A percentile compares a stretch with the other conserved stretches of the same genome.
phyloP scores from a whole-genome alignment of 148 eudicot genomes.

The Rhododendron ovatum region DNA sequence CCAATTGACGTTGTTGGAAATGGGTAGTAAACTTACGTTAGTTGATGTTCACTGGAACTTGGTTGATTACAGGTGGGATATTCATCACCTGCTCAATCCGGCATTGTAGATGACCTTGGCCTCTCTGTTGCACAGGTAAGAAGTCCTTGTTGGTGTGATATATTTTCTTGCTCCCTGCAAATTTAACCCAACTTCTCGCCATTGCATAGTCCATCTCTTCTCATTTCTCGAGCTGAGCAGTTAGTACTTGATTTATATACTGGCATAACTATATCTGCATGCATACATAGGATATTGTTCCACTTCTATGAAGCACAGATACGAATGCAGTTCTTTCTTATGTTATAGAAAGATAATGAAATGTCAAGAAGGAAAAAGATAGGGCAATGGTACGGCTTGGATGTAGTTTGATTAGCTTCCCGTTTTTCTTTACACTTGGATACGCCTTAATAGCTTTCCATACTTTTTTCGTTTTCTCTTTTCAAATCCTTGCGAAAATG shows the following conservation, averaged over 20 bases:
- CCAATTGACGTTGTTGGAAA: not conserved
- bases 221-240: not conserved
- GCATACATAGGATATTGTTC: not conserved
- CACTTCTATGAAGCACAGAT: not conserved
- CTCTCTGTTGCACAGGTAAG: constrained; percentile 63
- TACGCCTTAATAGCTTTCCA: not conserved
- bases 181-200: not conserved
- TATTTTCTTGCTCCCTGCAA: not conserved
- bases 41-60: not conserved
- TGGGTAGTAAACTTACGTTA: not conserved
- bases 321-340: not conserved
- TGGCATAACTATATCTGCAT: not conserved
- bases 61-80: constrained; percentile 53
- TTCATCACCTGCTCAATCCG: constrained; percentile 81
- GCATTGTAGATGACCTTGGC: constrained; percentile 68
- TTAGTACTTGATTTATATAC: too few species aligned
- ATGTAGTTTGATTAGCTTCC: not conserved
- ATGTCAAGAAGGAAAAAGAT: not conserved
- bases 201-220: not conserved
- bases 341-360: not conserved
- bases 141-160: not conserved
- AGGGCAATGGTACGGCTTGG: not conserved
- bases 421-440: not conserved
- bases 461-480: not conserved
- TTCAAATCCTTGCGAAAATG: not conserved